Percentiles rank a stretch among this genome's conserved stretches.
Evolutionary conservation across 139 green algal genomes (phyloP).

Genomic region (Chlorella sp.): DNA sequence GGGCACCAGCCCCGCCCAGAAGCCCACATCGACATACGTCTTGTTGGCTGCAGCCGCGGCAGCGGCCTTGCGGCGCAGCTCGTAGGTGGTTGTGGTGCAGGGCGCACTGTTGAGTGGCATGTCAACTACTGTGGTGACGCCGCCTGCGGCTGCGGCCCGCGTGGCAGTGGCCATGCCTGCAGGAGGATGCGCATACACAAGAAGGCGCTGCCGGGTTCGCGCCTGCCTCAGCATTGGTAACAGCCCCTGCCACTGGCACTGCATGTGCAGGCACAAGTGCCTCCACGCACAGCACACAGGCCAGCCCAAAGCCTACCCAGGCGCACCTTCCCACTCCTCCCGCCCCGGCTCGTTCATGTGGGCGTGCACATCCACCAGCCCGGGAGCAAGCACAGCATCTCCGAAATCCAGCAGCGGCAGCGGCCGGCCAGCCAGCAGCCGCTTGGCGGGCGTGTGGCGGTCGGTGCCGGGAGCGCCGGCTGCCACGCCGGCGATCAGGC

Average conservation of each 20-base stretch:
- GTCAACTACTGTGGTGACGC: conserved; percentile 92
- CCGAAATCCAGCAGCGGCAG: conserved; percentile 38
- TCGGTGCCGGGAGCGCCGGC: not conserved
- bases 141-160: conserved; percentile 82
- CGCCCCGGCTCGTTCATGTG: conserved; percentile 96
- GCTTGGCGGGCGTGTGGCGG: not conserved
- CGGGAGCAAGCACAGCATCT: conserved; percentile 76
- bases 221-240: no score
- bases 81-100: conserved; percentile 53
- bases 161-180: conserved; percentile 85
- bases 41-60: conserved; percentile 51
- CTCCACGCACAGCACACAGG: not conserved
- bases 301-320: no score
- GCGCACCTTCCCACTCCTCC: conserved; percentile 89
- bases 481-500: conserved; percentile 36
- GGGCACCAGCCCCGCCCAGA: conserved; percentile 93
- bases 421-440: not conserved
- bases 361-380: conserved; percentile 91
- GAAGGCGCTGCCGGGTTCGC: no score
- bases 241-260: not conserved
- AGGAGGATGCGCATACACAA: not conserved
- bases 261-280: not conserved
- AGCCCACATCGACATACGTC: conserved; percentile 75
- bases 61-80: conserved; percentile 67
- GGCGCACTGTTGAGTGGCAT: conserved; percentile 95